phyloP scores from a whole-genome alignment of 1,284 basidiomycete species.

The Chalciporus sp. region DNA sequence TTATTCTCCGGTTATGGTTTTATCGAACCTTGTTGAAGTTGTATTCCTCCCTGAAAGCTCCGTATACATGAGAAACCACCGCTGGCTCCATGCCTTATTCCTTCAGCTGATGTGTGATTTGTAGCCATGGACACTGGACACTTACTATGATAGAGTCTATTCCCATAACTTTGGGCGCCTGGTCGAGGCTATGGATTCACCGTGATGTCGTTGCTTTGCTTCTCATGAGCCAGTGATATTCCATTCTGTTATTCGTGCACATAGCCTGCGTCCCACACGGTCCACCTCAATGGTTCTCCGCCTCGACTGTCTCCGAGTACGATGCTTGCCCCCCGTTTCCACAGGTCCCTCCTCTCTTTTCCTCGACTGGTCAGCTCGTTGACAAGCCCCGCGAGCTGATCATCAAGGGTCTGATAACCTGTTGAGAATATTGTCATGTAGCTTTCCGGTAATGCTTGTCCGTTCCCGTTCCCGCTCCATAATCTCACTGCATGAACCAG shows the following conservation, averaged over 20 bases:
- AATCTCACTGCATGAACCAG: constrained; percentile 10
- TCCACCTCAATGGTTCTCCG: constrained; percentile 3
- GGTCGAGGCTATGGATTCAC: no score
- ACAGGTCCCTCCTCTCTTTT: not conserved
- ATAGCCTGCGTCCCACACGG: constrained; percentile 16
- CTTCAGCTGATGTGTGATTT: no score
- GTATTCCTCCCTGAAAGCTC: no score
- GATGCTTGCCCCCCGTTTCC: constrained; percentile 8
- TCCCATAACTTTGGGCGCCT: no score
- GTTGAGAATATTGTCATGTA: constrained; percentile 13
- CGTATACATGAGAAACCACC: no score
- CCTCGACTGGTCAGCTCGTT: not conserved
- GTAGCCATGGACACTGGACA: no score
- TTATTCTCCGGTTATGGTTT: no score
- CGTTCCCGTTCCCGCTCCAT: not conserved
- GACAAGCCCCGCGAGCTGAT: constrained; percentile 6
- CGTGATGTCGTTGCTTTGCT: no score
- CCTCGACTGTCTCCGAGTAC: not conserved
- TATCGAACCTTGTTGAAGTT: no score
- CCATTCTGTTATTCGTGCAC: not conserved
- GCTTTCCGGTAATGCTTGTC: not conserved
- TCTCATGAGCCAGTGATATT: not conserved
- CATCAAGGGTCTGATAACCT: constrained; percentile 8
- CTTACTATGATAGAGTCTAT: no score
- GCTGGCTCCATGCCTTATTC: no score